phyloP scores from a whole-genome alignment of 176 grass and related monocot species.

The Leersia perrieri region DNA sequence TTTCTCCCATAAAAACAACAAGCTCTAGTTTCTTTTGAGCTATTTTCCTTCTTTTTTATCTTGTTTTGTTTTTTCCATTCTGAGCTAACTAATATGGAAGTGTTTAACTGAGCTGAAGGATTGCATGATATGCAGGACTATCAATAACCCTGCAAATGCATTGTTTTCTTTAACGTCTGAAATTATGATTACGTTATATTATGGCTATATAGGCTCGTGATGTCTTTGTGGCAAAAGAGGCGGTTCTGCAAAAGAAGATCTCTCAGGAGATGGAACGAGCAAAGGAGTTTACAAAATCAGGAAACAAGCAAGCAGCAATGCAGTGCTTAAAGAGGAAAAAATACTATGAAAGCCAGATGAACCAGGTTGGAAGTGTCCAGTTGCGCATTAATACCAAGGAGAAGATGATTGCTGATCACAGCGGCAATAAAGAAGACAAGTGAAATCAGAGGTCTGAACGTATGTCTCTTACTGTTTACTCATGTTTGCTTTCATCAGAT shows the following conservation, averaged over 20 bases:
- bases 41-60: neutral
- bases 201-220: slow-evolving; percentile 53
- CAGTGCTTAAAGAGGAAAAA: slow-evolving; percentile 92
- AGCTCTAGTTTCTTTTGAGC: no score
- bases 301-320: slow-evolving; percentile 77
- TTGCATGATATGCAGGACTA: neutral
- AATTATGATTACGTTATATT: slow-evolving; percentile 5
- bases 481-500: slow-evolving; percentile 29
- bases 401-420: slow-evolving; percentile 42
- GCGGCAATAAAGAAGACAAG: slow-evolving; percentile 35
- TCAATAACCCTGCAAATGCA: neutral
- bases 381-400: slow-evolving; percentile 63
- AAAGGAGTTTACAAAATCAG: slow-evolving; percentile 67
- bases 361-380: slow-evolving; percentile 71
- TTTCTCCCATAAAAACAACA: no score
- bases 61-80: neutral
- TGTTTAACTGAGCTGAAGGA: neutral
- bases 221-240: slow-evolving; percentile 68
- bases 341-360: slow-evolving; percentile 86
- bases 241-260: slow-evolving; percentile 78
- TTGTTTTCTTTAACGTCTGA: neutral
- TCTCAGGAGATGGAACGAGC: slow-evolving; percentile 75
- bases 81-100: neutral
- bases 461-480: neutral
- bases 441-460: slow-evolving; percentile 14